Percentiles rank a stretch among this genome's conserved stretches.
These are phyloP conservation scores for Carallia brachiata DNA, from an alignment of 345 rosid genomes.

Conservation along the genomic window DNA sequence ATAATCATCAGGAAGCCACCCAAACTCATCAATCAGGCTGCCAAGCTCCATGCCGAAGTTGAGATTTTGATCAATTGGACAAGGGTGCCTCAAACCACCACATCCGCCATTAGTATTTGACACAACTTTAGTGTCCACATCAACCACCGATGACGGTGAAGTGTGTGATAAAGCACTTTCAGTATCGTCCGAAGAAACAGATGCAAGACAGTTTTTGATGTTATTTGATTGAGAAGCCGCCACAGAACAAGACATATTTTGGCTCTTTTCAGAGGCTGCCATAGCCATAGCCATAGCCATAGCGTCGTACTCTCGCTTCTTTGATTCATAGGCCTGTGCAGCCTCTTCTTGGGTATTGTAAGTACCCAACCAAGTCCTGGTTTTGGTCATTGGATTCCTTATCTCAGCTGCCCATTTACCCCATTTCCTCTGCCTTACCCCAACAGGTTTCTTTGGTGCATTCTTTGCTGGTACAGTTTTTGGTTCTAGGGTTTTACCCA, in stretches of 20 bases:
- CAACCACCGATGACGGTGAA: slow-evolving; percentile 45
- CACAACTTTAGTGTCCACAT: slow-evolving; percentile 36
- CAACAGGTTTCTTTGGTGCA: slow-evolving; percentile 35
- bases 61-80: slow-evolving; percentile 33
- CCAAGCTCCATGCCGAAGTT: slow-evolving; percentile 44
- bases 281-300: slow-evolving; percentile 22
- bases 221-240: slow-evolving; percentile 11
- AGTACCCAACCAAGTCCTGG: slow-evolving; percentile 80
- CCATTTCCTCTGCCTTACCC: slow-evolving; percentile 82
- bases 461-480: not conserved
- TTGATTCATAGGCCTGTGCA: slow-evolving; percentile 59
- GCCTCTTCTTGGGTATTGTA: slow-evolving; percentile 70
- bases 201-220: not conserved
- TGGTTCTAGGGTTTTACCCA: slow-evolving; percentile 12
- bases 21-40: slow-evolving; percentile 49
- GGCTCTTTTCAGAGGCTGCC: slow-evolving; percentile 34
- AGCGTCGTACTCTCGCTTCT: slow-evolving; percentile 60
- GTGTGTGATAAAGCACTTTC: slow-evolving; percentile 49
- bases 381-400: slow-evolving; percentile 51
- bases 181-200: slow-evolving; percentile 35
- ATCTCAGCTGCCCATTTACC: slow-evolving; percentile 94
- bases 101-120: slow-evolving; percentile 19
- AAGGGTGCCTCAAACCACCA: slow-evolving; percentile 11
- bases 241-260: slow-evolving; percentile 8
- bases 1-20: slow-evolving; percentile 42